A percentile compares a stretch with the other conserved stretches of the same genome.
phyloP scores from a whole-genome alignment of 176 grass and related monocot genomes.

The Dactylis glomerata region DNA sequence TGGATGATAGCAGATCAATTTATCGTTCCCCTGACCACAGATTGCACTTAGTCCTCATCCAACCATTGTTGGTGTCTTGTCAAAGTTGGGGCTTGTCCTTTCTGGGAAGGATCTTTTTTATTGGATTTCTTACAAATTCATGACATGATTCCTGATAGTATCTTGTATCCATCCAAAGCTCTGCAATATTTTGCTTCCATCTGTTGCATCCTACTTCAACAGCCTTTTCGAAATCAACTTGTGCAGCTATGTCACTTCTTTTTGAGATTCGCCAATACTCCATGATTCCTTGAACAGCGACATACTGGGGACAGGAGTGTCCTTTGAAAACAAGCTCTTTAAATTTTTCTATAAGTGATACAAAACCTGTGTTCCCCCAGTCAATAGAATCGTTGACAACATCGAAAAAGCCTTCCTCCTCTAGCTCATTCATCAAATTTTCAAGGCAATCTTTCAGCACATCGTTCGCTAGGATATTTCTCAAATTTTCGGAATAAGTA shows the following conservation, averaged over 20 bases:
- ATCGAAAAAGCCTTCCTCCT: background rate
- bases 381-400: background rate
- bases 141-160: background rate
- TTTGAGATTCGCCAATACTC: background rate
- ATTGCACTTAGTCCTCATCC: too few species aligned
- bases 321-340: background rate
- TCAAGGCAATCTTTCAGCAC: background rate
- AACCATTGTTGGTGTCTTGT: too few species aligned
- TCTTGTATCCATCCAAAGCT: background rate
- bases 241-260: background rate
- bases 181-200: background rate
- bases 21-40: too few species aligned
- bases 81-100: too few species aligned
- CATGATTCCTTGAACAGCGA: background rate
- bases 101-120: background rate
- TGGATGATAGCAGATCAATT: too few species aligned
- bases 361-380: background rate
- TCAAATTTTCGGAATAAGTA: background rate
- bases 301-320: background rate
- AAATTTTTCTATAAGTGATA: background rate
- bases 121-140: background rate
- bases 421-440: background rate
- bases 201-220: background rate
- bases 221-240: background rate
- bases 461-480: too few species aligned